Base-by-base conservation (phyloP, 768 basidiomycete species). In the Boletus tomentosulus region DNA sequence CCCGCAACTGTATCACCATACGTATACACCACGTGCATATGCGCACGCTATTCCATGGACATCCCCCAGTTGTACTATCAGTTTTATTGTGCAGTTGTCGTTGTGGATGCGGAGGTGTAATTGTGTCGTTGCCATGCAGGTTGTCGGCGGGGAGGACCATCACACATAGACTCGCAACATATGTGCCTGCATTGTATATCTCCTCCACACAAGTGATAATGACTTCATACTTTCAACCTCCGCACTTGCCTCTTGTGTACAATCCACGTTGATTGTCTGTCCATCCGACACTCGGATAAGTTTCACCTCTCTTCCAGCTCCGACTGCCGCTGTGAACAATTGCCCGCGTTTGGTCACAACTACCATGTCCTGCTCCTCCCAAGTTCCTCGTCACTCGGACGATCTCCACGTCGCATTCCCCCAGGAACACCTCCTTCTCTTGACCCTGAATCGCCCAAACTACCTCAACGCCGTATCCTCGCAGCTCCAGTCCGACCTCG, bases 381-480 rank as follows among this genome's bases (percentile, higher is more conserved):
- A 43, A 30, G 42, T 56, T 0, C 72, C 74, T 13, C 30, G 59
- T 13, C 71, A 72, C 56, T 74, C 75, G 1, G 59, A 72, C 8
- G 62, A 72, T 30, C 66, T 78, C 62, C 62, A 68, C 25, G 62
- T 76, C 42, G 63, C 71, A 0, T 76, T 78, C 44, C 82, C 82
- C 1, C 57, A 61, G 37, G 73, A 78, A 7, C 84, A 85, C 62
- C 75, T 80, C 6, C 66, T 83, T 31, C 72, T 80, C 15, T 58
- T 87, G 28, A 76, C 78, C 12, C 65, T 86, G 56, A 92, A 92
- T 70, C 77, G 89, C 7, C 89, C 89, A 0, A 74, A 76, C 50
- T 66, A 77, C 6, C 78, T 89, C 64, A 92, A 94, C 62, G 88
- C 92, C 1, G 80, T 93, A 76, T 82, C 82, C 0, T 78, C 80